A percentile compares a stretch with the other conserved stretches of the same genome.
Conservation (phyloP, 2,329 filamentous ascomycete species). For the Colletotrichum gigasporum region DNA sequence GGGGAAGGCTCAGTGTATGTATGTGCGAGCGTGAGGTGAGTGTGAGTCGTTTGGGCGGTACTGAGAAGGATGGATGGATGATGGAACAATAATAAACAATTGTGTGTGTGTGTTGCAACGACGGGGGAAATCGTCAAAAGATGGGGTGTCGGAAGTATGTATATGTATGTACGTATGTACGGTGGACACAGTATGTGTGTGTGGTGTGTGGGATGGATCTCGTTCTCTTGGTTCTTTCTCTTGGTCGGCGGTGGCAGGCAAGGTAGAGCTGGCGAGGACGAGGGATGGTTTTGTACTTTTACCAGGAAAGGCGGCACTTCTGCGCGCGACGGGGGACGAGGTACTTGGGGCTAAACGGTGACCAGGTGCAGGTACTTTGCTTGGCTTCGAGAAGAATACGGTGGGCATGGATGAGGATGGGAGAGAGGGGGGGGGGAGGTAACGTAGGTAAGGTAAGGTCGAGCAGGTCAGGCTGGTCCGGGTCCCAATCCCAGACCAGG, state of each 20-base stretch:
- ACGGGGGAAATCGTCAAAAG: slow-evolving; percentile 20
- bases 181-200: slow-evolving; percentile 16
- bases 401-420: slow-evolving; percentile 25
- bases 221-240: slow-evolving; percentile 12
- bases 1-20: slow-evolving; percentile 25
- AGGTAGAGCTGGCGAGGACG: slow-evolving; percentile 29
- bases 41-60: slow-evolving; percentile 5
- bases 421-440: background rate
- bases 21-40: background rate
- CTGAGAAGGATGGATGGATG: slow-evolving; percentile 13
- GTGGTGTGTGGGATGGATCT: slow-evolving; percentile 27
- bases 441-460: slow-evolving; percentile 8
- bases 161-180: slow-evolving; percentile 30
- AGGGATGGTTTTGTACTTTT: slow-evolving; percentile 29
- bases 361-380: slow-evolving; percentile 27
- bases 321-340: slow-evolving; percentile 23
- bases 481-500: slow-evolving; percentile 11
- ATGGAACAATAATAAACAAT: slow-evolving; percentile 34
- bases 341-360: slow-evolving; percentile 30
- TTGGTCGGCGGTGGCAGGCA: slow-evolving; percentile 19
- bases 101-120: slow-evolving; percentile 32
- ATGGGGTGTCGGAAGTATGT: slow-evolving; percentile 30
- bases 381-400: slow-evolving; percentile 34
- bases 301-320: slow-evolving; percentile 24
- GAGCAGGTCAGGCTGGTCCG: slow-evolving; percentile 27